Evolutionary conservation across 768 basidiomycete genomes (phyloP).

Genomic region (Exidia glandulosa): DNA sequence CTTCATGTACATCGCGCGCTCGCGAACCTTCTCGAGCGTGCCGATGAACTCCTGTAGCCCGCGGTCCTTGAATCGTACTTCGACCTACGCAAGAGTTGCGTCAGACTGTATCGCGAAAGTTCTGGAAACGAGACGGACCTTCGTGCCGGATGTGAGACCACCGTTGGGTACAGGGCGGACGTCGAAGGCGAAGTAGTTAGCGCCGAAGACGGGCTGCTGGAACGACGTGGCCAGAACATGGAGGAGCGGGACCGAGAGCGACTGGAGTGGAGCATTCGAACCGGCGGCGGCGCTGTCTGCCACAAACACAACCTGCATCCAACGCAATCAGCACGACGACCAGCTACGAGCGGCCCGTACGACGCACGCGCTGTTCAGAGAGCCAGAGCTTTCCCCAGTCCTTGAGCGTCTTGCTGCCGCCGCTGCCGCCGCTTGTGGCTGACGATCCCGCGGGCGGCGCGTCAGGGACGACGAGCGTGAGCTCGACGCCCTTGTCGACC

Average conservation of each 20-base stretch:
- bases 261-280: conserved; percentile 26
- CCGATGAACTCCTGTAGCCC: conserved; percentile 67
- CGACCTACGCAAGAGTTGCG: conserved; percentile 21
- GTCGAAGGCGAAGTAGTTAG: conserved; percentile 57
- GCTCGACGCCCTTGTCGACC: conserved; percentile 46
- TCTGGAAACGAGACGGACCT: neutral
- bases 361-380: conserved; percentile 62
- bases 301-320: conserved; percentile 55
- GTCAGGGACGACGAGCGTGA: conserved; percentile 48
- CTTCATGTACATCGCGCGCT: conserved; percentile 65
- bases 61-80: conserved; percentile 56
- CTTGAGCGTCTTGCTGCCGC: conserved; percentile 46
- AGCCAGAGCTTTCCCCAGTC: conserved; percentile 48
- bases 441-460: conserved; percentile 29
- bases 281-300: conserved; percentile 6
- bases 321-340: neutral
- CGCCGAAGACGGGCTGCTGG: conserved; percentile 62
- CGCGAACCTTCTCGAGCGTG: conserved; percentile 65
- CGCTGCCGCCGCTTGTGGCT: conserved; percentile 37
- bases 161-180: conserved; percentile 57
- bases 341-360: neutral
- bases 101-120: neutral
- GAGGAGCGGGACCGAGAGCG: conserved; percentile 45
- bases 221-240: conserved; percentile 59
- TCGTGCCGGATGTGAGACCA: conserved; percentile 54